Base-by-base conservation (phyloP, 2,329 filamentous ascomycete species). In the Sporothrix phasma region DNA sequence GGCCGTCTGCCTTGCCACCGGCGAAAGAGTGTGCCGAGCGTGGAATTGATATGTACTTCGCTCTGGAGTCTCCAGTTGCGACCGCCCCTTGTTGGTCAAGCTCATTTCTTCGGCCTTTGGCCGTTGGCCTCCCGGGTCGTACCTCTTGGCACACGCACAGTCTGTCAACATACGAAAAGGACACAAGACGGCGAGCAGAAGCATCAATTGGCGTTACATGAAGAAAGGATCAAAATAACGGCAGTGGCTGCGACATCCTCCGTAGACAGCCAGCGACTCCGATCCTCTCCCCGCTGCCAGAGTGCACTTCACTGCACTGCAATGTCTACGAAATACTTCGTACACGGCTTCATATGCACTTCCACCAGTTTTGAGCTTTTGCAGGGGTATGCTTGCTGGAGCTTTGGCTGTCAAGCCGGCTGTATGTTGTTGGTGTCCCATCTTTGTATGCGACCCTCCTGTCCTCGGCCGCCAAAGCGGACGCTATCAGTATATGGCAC, bases 401-500 rank as follows among this genome's bases (percentile, higher is more conserved):
- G 6, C 22, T 37, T 11, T 8, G 43, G 15, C 2, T 29, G 53
- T 45, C n/a, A n/a, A n/a, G n/a, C n/a, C n/a, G 24, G 45, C 19
- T 4, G 54, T 37, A 3, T 59, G 54, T 59, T 45, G 17, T 24
- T 13, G 15, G 22, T 43, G 56, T 13, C 17, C 56, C 56, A 46
- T 39, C 47, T 61, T 61, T 60, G 24, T 19, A 24, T 49, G 15
- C 41, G 19, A 47, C 8, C n/a, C 41, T 51, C 5, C 13, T 13
- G 15, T 61, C 6, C 22, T n/a, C 31, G 39, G 41, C 29, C 34
- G 43, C 39, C 46, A 45, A 31, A 62, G 17, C 47, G 22, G 60
- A 43, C 60, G 60, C 46, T 62, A 62, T 24, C 34, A 62, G 60
- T 62, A 51, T 54, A n/a, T n/a, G n/a, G n/a, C n/a, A n/a, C n/a